Evolutionary conservation across 139 green algal genomes (phyloP), one percentile per base, ranked within the genome.

Genomic region (Dunaliella primolecta): DNA sequence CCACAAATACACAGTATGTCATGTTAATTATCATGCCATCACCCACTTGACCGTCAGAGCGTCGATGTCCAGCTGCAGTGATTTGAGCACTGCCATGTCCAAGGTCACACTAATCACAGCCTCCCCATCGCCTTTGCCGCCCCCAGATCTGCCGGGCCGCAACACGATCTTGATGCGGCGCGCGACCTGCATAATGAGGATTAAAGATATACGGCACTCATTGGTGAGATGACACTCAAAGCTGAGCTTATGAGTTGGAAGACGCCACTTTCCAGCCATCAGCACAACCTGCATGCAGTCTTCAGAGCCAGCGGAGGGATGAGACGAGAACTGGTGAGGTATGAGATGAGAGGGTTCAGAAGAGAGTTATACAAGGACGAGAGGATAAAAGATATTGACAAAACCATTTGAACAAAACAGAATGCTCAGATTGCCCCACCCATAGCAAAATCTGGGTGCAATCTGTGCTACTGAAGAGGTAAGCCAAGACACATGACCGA

Each of bases 21-120:
- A 25, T 64, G 46, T 64, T 15, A 64, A 64, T 15, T 64, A 64
- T 64, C 7, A 64, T 64, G 7, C 15, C 46, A 64, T 25, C 78
- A 83, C 78, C 25, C 27, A 82, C 71, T 84, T 84, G 21, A 97
- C 92, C 29, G 85, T 92, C 74, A 87, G 57, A 2, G 89, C 89
- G 80, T 92, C 88, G 21, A 98, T 84, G 71, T 94, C 89, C 75
- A 99, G 89, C 89, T 98, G 93, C 81, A 98, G 81, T 31, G 90
- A 84, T 2, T 87, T 31, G 7, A 97, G 93, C 33, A 78, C 74
- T 2, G 89, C 76, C 86, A 94, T 90, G 89, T 98, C 92, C 32
- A 98, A 88, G 0, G 78, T 78, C 1, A 97, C 78, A 0, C 70
- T 85, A 30, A 97, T 91, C 34, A 84, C 86, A 0, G 90, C 89